phyloP scores from a whole-genome alignment of 768 basidiomycete species.

The Amanita inopinata region DNA sequence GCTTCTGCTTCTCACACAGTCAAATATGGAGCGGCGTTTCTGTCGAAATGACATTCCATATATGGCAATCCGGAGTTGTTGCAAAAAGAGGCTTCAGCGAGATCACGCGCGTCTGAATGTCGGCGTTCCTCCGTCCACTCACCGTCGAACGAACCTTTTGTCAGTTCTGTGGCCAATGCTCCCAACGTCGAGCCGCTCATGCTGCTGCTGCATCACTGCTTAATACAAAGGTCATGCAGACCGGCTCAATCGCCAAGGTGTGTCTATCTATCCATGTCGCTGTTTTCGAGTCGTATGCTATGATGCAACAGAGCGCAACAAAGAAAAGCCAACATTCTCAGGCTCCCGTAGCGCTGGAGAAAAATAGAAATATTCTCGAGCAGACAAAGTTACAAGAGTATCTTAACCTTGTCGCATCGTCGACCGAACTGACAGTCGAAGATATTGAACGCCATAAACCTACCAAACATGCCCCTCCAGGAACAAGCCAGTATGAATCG shows the following conservation, averaged over 20 bases:
- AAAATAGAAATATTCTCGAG: conserved; percentile 16
- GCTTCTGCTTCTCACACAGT: neutral
- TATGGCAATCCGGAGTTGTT: neutral
- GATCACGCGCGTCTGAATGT: conserved; percentile 10
- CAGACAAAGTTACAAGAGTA: conserved; percentile 43
- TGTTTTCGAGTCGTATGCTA: too few relatives aligned
- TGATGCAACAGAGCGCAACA: too few relatives aligned
- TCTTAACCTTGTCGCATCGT: conserved; percentile 41
- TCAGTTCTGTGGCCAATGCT: neutral
- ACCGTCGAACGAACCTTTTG: conserved; percentile 3
- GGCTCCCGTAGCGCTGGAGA: too few relatives aligned
- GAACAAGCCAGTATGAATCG: conserved; percentile 35
- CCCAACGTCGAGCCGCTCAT: neutral
- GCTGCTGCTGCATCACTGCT: too few relatives aligned
- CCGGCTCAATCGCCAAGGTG: too few relatives aligned
- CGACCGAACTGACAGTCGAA: conserved; percentile 38
- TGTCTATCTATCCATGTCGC: too few relatives aligned
- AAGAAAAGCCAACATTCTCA: too few relatives aligned
- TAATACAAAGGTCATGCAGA: too few relatives aligned
- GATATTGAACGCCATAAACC: conserved; percentile 58
- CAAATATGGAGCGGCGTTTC: neutral
- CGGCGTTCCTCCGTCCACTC: conserved; percentile 11
- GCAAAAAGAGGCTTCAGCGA: neutral
- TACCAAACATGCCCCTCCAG: conserved; percentile 24
- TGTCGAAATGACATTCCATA: too few relatives aligned